Percentiles rank a stretch among this genome's conserved stretches.
Conservation (phyloP, 2,329 filamentous ascomycete genomes). For the Trichoderma atrobrunneum region DNA sequence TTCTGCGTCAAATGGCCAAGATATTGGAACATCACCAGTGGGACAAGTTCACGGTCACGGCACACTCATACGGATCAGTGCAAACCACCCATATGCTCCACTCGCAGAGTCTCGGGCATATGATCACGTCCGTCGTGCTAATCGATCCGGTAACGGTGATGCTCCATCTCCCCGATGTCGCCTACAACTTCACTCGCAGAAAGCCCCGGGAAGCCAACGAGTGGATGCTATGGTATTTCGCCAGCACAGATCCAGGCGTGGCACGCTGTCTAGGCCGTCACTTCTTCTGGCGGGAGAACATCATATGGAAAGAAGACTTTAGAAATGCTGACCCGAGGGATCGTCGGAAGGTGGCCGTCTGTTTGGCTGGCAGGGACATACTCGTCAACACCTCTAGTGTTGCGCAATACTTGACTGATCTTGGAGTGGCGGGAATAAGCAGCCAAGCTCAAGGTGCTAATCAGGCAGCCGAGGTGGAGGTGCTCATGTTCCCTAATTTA, state of each 20-base stretch:
- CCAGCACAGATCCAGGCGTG: constrained; percentile 63
- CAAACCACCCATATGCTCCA: constrained; percentile 61
- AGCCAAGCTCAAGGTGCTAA: constrained; percentile 8
- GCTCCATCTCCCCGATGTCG: constrained; percentile 66
- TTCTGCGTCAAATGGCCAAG: constrained; percentile 53
- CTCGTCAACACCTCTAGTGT: constrained; percentile 62
- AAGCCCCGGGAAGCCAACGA: constrained; percentile 59
- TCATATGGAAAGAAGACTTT: constrained; percentile 67
- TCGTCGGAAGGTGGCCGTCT: constrained; percentile 50
- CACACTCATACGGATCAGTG: constrained; percentile 64
- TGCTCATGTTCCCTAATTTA: constrained; percentile 58
- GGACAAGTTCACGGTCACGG: constrained; percentile 57
- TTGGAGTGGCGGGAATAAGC: not conserved
- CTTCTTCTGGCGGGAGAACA: constrained; percentile 71
- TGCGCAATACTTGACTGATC: constrained; percentile 49
- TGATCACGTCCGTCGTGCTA: constrained; percentile 48
- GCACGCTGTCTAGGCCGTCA: constrained; percentile 61
- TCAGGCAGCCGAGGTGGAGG: constrained; percentile 42
- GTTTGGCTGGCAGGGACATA: constrained; percentile 58
- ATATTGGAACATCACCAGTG: constrained; percentile 59
- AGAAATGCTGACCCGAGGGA: constrained; percentile 22
- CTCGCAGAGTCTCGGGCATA: constrained; percentile 44
- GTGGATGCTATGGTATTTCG: constrained; percentile 69
- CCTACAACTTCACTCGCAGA: constrained; percentile 66
- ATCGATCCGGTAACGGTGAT: constrained; percentile 64